Evolutionary conservation across 148 eudicot genomes (phyloP).

Genomic region (Persicaria tinctoria): DNA sequence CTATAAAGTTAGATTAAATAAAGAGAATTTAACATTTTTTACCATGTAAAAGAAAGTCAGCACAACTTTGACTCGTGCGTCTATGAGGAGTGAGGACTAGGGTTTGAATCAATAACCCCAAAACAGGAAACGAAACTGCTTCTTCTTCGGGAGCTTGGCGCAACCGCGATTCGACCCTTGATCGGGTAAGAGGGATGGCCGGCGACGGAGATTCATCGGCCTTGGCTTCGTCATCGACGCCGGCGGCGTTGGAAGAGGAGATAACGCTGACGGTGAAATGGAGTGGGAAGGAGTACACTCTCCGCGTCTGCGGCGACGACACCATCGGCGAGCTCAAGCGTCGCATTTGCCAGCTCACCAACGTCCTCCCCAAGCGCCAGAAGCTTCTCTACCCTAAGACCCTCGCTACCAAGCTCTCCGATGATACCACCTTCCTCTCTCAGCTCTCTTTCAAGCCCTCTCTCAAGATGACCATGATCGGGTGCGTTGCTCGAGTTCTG

Average conservation of each 20-base stretch:
- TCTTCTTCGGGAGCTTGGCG: neutral
- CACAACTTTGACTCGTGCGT: too few relatives aligned
- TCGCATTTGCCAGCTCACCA: constrained; percentile 72
- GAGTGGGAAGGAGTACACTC: constrained; percentile 88
- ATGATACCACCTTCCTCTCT: constrained; percentile 65
- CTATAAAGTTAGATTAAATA: too few relatives aligned
- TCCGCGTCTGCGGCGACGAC: constrained; percentile 88
- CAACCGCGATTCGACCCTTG: neutral
- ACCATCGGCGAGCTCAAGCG: constrained; percentile 83
- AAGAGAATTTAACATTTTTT: too few relatives aligned
- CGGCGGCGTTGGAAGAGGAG: constrained; percentile 60
- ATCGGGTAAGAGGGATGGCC: constrained; percentile 20
- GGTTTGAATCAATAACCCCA: neutral
- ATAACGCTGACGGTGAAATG: constrained; percentile 86
- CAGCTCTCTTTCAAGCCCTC: constrained; percentile 73
- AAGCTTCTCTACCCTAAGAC: constrained; percentile 90
- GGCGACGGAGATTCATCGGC: constrained; percentile 12
- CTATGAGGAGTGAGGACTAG: neutral
- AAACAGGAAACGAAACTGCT: neutral
- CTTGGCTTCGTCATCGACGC: constrained; percentile 27
- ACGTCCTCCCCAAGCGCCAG: constrained; percentile 88
- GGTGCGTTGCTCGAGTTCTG: constrained; percentile 27
- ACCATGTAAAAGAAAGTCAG: too few relatives aligned
- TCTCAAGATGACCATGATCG: constrained; percentile 93
- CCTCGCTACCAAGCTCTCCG: constrained; percentile 57